Percentiles rank a stretch among this genome's conserved stretches.
Conservation (phyloP, 108 stramenopile species). For the Skeletonema potamos region DNA sequence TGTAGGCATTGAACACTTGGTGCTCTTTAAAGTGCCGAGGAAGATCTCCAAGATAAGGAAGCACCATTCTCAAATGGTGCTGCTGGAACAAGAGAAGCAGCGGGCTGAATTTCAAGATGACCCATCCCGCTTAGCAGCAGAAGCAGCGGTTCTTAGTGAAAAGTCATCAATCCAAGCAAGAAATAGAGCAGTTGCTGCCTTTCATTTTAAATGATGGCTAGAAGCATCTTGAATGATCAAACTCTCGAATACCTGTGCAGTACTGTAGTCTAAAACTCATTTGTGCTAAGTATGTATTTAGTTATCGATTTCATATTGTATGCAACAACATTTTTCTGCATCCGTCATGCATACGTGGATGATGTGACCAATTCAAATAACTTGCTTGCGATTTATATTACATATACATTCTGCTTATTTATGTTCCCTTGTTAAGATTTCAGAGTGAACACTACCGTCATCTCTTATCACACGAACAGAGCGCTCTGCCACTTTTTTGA, state of each 20-base stretch:
- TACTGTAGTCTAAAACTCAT: too few species aligned
- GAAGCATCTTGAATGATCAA: not conserved
- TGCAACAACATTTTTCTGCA: too few species aligned
- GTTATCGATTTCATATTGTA: too few species aligned
- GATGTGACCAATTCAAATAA: too few species aligned
- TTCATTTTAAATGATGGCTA: not conserved
- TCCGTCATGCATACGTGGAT: too few species aligned
- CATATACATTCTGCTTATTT: not conserved
- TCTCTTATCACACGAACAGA: slow-evolving; percentile 32
- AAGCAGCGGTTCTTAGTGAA: not conserved
- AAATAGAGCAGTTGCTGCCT: not conserved
- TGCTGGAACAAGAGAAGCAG: not conserved
- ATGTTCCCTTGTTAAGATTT: not conserved
- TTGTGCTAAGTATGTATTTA: too few species aligned
- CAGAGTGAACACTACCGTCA: not conserved
- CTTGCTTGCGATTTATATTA: too few species aligned
- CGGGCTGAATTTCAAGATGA: not conserved
- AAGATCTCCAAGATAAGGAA: not conserved
- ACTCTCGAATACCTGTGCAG: too few species aligned
- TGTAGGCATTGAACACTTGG: not conserved
- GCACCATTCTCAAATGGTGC: not conserved
- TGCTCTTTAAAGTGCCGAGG: not conserved
- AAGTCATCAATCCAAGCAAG: not conserved
- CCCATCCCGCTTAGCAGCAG: not conserved
- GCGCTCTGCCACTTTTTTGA: slow-evolving; percentile 48